phyloP scores from a whole-genome alignment of 495 filamentous ascomycete species.

The Penicillium dipodomyicola region DNA sequence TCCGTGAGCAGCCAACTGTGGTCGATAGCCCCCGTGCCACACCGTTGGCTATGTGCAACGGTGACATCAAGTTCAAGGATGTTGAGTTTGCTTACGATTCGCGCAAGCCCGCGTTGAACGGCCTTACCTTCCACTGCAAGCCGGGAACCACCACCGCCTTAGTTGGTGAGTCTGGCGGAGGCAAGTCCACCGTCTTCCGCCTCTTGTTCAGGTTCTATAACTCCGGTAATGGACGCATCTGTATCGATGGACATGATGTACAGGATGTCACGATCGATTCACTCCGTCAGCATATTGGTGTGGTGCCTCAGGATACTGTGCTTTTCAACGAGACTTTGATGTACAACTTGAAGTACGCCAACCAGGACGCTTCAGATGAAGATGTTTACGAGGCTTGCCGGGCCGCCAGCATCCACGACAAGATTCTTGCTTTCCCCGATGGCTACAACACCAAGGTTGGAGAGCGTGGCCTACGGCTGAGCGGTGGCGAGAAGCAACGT shows the following conservation, averaged over 20 bases:
- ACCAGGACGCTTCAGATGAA: constrained; percentile 78
- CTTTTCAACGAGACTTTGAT: constrained; percentile 96
- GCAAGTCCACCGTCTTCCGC: constrained; percentile 96
- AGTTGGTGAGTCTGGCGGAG: constrained; percentile 93
- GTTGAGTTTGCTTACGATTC: constrained; percentile 89
- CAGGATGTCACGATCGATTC: constrained; percentile 88
- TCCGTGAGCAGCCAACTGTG: constrained; percentile 92
- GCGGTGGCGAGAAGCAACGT: constrained; percentile 94
- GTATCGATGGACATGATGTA: constrained; percentile 80
- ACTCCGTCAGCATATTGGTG: constrained; percentile 84
- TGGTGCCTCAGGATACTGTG: constrained; percentile 94
- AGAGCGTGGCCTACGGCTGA: constrained; percentile 88
- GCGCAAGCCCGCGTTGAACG: constrained; percentile 80
- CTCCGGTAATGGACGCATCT: constrained; percentile 68
- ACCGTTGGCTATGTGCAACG: constrained; percentile 62
- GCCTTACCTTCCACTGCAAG: constrained; percentile 74
- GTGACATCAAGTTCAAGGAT: constrained; percentile 79
- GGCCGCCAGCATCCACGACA: constrained; percentile 93
- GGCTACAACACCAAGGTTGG: constrained; percentile 90
- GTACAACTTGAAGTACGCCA: constrained; percentile 96
- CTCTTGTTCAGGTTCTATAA: constrained; percentile 96
- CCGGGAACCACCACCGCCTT: constrained; percentile 94
- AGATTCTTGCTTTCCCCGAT: constrained; percentile 90
- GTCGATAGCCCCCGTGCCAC: constrained; percentile 60
- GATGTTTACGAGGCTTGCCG: constrained; percentile 86